These are phyloP conservation scores for Chloropicon primus DNA, from an alignment of 139 green algal genomes.

Conservation along the genomic window DNA sequence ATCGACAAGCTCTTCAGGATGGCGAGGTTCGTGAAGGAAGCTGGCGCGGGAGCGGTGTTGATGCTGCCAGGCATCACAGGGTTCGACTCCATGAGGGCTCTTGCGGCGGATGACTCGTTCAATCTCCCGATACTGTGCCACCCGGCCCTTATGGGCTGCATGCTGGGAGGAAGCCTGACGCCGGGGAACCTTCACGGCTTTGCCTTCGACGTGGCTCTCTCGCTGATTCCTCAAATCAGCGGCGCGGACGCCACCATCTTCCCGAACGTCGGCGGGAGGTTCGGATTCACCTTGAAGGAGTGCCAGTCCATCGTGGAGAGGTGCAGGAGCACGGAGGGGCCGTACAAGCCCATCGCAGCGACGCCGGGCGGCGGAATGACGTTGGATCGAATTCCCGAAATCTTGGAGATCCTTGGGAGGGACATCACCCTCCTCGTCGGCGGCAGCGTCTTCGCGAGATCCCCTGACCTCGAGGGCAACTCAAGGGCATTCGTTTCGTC, in stretches of 20 bases:
- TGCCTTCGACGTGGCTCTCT: conserved; percentile 9
- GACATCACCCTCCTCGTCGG: conserved; percentile 22
- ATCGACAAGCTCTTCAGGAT: conserved; percentile 11
- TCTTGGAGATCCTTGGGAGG: conserved; percentile 10
- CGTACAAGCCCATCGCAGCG: not conserved
- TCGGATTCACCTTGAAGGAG: conserved; percentile 14
- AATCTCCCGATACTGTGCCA: conserved; percentile 19
- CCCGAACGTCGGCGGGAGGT: conserved; percentile 15
- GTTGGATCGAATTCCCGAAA: conserved; percentile 10
- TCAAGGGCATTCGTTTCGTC: conserved; percentile 8
- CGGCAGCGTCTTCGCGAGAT: conserved; percentile 9
- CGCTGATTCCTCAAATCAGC: conserved; percentile 4
- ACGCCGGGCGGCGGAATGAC: conserved; percentile 21
- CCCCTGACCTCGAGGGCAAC: conserved; percentile 14
- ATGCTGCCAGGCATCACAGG: conserved; percentile 23
- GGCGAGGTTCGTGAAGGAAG: conserved; percentile 15
- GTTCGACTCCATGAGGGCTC: conserved; percentile 13
- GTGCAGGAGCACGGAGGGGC: not conserved
- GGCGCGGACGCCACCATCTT: conserved; percentile 22
- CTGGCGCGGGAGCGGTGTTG: conserved; percentile 14
- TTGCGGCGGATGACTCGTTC: conserved; percentile 15
- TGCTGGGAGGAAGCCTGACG: conserved; percentile 2
- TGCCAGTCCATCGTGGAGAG: conserved; percentile 12
- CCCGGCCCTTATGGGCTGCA: conserved; percentile 12
- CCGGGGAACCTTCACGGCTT: conserved; percentile 8